These are phyloP conservation scores for Oldenlandia corymbosa DNA, from an alignment of 257 asterid species.

Conservation along the genomic window DNA sequence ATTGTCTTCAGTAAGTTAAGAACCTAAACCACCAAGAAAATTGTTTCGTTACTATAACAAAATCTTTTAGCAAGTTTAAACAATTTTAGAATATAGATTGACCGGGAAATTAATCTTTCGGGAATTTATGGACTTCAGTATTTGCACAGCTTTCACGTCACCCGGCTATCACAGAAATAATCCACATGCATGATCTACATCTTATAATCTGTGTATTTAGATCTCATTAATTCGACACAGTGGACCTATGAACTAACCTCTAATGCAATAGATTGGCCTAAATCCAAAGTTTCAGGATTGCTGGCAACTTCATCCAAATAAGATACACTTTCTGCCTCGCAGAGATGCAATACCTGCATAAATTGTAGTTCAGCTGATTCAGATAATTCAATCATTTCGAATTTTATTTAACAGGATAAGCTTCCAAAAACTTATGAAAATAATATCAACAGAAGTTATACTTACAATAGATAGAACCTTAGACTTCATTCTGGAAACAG, in stretches of 20 bases:
- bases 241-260: conserved; percentile 45
- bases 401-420: conserved; percentile 15
- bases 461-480: conserved; percentile 88
- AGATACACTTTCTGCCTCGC: conserved; percentile 87
- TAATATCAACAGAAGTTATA: conserved; percentile 15
- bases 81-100: not conserved
- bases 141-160: not conserved
- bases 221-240: not conserved
- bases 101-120: not conserved
- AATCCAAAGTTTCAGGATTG: conserved; percentile 51
- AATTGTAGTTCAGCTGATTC: conserved; percentile 14
- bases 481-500: conserved; percentile 79
- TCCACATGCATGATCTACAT: not conserved
- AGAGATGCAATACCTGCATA: conserved; percentile 85
- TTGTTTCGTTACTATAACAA: not conserved
- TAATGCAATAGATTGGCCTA: conserved; percentile 74
- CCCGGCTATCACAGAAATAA: not conserved
- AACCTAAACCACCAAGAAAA: conserved; percentile 47
- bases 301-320: conserved; percentile 96
- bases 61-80: not conserved
- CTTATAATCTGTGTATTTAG: not conserved
- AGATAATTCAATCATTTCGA: conserved; percentile 7
- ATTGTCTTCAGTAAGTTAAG: conserved; percentile 78
- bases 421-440: conserved; percentile 1
- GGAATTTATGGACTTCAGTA: not conserved